These are phyloP conservation scores for Ustilago esculenta DNA, from an alignment of 1,284 basidiomycete genomes.

Conservation along the genomic window DNA sequence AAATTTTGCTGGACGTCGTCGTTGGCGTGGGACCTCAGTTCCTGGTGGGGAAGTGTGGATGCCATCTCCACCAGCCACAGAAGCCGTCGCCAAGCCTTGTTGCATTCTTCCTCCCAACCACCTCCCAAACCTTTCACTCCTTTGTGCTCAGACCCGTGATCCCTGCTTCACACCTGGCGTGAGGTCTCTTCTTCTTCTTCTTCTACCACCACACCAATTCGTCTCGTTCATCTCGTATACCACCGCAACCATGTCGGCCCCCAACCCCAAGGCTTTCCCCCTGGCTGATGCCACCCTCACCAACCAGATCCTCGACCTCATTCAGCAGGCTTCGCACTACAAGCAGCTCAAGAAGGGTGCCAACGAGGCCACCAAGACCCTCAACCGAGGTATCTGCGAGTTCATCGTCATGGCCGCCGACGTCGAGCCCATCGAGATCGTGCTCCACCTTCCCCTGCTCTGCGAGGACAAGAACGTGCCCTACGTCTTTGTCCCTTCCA, in stretches of 20 bases:
- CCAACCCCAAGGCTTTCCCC: slow-evolving; percentile 87
- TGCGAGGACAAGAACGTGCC: slow-evolving; percentile 99
- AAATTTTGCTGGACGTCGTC: no score
- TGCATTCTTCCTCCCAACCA: slow-evolving; percentile 1
- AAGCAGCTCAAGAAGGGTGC: slow-evolving; percentile 99
- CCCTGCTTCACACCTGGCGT: slow-evolving; percentile 46
- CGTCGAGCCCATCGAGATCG: slow-evolving; percentile 93
- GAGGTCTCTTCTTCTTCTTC: slow-evolving; percentile 44
- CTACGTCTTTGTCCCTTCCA: slow-evolving; percentile 93
- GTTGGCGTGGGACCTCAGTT: no score
- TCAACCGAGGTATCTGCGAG: slow-evolving; percentile 98
- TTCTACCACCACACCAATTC: no score
- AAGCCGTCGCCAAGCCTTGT: background rate
- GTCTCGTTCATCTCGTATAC: slow-evolving; percentile 3
- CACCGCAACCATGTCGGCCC: slow-evolving; percentile 46
- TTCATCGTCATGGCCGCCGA: slow-evolving; percentile 95
- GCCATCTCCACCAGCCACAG: background rate
- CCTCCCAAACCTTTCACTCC: slow-evolving; percentile 7
- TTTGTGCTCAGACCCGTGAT: slow-evolving; percentile 44
- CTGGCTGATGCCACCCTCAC: slow-evolving; percentile 87
- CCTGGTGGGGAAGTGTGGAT: background rate
- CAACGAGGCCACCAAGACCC: slow-evolving; percentile 93
- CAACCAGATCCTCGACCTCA: slow-evolving; percentile 80
- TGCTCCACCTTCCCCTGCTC: slow-evolving; percentile 93
- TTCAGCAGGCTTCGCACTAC: slow-evolving; percentile 75